phyloP scores from a whole-genome alignment of 257 asterid genomes.

The Rehmannia glutinosa region DNA sequence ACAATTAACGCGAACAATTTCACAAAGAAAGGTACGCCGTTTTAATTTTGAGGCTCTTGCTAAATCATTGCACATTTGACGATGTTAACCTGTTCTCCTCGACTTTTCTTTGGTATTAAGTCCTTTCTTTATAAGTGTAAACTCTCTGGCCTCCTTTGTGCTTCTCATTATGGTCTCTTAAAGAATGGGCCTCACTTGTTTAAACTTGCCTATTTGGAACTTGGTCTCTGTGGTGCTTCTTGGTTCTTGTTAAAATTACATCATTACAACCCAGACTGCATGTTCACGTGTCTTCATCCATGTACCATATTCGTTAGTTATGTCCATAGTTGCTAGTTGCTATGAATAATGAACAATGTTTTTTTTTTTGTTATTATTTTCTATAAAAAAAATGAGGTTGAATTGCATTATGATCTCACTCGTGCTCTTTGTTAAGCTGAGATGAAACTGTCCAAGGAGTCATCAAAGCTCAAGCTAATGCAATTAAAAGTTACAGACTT shows the following conservation, averaged over 20 bases:
- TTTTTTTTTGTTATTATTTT: not conserved
- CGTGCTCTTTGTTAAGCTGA: constrained; percentile 21
- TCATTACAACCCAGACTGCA: not conserved
- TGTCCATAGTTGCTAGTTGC: not conserved
- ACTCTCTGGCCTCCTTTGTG: not conserved
- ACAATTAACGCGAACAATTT: constrained; percentile 91
- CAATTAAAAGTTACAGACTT: constrained; percentile 71
- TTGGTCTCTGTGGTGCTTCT: constrained; percentile 6
- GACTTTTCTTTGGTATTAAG: not conserved
- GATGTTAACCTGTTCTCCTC: not conserved
- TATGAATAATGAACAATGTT: not conserved
- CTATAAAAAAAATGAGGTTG: not conserved
- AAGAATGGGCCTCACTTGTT: too few species aligned
- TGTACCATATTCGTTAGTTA: not conserved
- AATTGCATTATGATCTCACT: constrained; percentile 12
- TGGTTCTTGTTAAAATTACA: not conserved
- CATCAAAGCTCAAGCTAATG: constrained; percentile 41
- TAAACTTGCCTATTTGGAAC: too few species aligned
- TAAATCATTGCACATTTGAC: not conserved
- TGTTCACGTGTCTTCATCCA: not conserved
- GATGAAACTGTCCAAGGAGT: constrained; percentile 21
- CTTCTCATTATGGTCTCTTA: too few species aligned
- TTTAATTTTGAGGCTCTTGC: constrained; percentile 6
- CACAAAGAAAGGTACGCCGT: constrained; percentile 82
- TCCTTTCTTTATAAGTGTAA: not conserved